These are phyloP conservation scores for Cucumis hystrix DNA, from an alignment of 306 rosid genomes.

Conservation along the genomic window DNA sequence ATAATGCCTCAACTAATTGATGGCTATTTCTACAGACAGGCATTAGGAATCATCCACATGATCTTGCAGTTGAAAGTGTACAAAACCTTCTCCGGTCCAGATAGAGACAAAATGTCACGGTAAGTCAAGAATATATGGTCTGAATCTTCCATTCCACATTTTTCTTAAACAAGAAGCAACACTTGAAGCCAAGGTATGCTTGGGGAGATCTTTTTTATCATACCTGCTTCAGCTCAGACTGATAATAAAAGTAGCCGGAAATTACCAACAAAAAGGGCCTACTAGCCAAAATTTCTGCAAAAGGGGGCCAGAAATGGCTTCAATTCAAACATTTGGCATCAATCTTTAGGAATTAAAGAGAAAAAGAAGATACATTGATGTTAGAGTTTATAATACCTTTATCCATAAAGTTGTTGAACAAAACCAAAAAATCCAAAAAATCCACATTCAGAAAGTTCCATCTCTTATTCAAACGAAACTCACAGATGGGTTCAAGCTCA, in stretches of 20 bases:
- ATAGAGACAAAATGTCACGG: neutral
- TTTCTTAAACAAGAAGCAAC: neutral
- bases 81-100: neutral
- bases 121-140: neutral
- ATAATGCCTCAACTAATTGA: neutral
- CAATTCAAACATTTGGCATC: neutral
- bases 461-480: neutral
- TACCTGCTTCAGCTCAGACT: neutral
- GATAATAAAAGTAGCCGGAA: neutral
- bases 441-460: neutral
- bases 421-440: too few species aligned
- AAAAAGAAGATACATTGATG: too few species aligned
- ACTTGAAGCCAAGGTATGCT: neutral
- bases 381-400: too few species aligned
- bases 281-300: neutral
- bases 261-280: neutral
- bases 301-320: neutral
- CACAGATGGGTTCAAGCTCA: neutral
- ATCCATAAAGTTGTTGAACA: too few species aligned
- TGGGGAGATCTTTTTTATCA: neutral
- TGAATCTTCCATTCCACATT: neutral
- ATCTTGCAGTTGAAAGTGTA: neutral
- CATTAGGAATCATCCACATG: neutral
- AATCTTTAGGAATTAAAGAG: neutral
- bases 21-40: neutral